These are phyloP conservation scores for Chlorella vulgaris DNA, from an alignment of 139 green algal species.

Conservation along the genomic window DNA sequence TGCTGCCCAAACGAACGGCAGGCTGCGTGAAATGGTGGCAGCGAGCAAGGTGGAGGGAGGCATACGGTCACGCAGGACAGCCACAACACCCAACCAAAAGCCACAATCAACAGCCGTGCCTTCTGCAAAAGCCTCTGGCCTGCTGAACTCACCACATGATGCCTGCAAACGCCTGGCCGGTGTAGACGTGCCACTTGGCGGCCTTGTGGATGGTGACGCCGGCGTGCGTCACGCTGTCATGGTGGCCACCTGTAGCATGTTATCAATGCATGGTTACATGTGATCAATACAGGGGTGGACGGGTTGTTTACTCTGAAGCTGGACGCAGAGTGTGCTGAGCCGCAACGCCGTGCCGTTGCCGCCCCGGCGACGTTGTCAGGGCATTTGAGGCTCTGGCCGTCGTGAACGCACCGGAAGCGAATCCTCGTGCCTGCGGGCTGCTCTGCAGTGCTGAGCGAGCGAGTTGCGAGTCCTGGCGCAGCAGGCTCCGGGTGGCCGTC, in stretches of 20 bases:
- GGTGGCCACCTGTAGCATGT: background rate
- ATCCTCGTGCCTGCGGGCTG: constrained; percentile 25
- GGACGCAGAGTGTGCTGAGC: too few relatives aligned
- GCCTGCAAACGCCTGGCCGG: constrained; percentile 59
- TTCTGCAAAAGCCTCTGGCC: too few relatives aligned
- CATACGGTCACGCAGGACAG: too few relatives aligned
- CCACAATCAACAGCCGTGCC: background rate
- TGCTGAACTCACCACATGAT: constrained; percentile 64
- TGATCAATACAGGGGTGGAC: background rate
- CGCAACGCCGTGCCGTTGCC: too few relatives aligned
- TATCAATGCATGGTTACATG: too few relatives aligned
- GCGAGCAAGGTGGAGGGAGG: too few relatives aligned
- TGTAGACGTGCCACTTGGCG: constrained; percentile 52
- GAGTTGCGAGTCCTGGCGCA: constrained; percentile 8
- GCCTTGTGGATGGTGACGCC: constrained; percentile 71
- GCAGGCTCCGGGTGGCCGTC: background rate
- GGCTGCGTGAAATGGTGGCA: background rate
- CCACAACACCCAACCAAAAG: too few relatives aligned
- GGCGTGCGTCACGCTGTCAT: constrained; percentile 60
- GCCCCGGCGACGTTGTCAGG: too few relatives aligned
- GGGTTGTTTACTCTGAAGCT: background rate
- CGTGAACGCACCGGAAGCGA: constrained; percentile 31
- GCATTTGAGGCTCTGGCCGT: too few relatives aligned
- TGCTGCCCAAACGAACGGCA: background rate
- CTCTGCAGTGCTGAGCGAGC: constrained; percentile 4